Base-by-base conservation (phyloP, 805 yeast species). In the Wickerhamomyces chambardii region DNA sequence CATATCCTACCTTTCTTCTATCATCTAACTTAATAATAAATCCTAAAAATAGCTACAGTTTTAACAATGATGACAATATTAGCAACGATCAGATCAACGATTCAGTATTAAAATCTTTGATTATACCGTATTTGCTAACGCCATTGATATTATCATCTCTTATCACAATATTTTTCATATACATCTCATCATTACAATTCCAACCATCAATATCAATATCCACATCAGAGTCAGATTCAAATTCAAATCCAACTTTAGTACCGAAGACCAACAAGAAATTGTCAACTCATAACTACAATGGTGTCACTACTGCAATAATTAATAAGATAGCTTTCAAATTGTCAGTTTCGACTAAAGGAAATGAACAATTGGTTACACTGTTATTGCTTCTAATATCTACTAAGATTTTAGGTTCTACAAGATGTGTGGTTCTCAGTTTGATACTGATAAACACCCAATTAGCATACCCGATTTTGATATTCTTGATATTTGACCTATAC, bases 1-100 rank as follows among this genome's bases (percentile, higher is more conserved):
- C 55, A 7, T 52, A 39, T 25, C 56, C 56, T 4, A 50, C 56
- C 0, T 30, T 40, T 3, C 31, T 52, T 5, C 36, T 52, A 9
- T 43, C 52, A 0, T 43, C 51, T 3, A 47, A 40, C 31, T 36
- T 51, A 30, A 36, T 48, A 12, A 11, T 14, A 17, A 24, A 14
- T 4, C 27, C 7, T 8, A 19, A 19, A 2, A 19, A 19, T 19
- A 7, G 10, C 10, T 10, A 19, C 5, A 8, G 10, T 19, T 19
- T 10, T 9, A 16, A 15, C 12, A 28, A 5, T 15, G 11, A 15
- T 28, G 6, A 28, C 17, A 28, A 15, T 15, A 15, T 6, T 15
- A 28, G 5, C 17, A 28, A 28, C 8, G 11, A 8, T 15, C 6
- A 16, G 26, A 34, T 17, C 5, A 14, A 17, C 27, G 22, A 32